These are phyloP conservation scores for Naegleria gruberi DNA, from an alignment of 208 protist species.

Conservation along the genomic window DNA sequence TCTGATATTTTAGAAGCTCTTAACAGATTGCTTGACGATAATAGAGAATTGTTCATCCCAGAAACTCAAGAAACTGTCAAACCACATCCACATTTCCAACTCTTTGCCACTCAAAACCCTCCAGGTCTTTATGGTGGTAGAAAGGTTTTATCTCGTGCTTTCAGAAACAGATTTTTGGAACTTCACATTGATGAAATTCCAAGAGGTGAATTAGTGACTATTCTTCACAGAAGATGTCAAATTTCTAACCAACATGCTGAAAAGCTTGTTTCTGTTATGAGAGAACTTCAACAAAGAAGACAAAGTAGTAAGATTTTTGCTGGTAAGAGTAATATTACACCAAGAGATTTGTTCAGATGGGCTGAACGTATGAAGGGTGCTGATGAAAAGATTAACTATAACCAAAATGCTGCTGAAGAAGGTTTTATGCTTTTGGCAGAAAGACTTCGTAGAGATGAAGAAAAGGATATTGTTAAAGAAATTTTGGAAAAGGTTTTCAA, in stretches of 20 bases:
- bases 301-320: conserved; percentile 88
- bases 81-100: conserved; percentile 94
- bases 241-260: conserved; percentile 80
- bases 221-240: conserved; percentile 86
- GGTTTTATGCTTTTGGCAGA: conserved; percentile 98
- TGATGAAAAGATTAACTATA: conserved; percentile 23
- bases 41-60: conserved; percentile 97
- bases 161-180: conserved; percentile 98
- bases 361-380: conserved; percentile 63
- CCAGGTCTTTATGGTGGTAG: conserved; percentile 91
- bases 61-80: conserved; percentile 96
- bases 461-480: conserved; percentile 85
- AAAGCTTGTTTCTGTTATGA: conserved; percentile 89
- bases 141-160: conserved; percentile 98
- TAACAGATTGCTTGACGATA: conserved; percentile 99
- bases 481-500: conserved; percentile 47
- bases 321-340: conserved; percentile 96
- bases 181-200: conserved; percentile 99
- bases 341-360: conserved; percentile 99
- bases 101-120: conserved; percentile 99
- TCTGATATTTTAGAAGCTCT: conserved; percentile 99
- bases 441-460: conserved; percentile 80
- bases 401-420: conserved; percentile 86
- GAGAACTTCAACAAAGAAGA: conserved; percentile 80
- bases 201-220: conserved; percentile 85